Evolutionary conservation across 1,139 yeast genomes (phyloP).

Genomic region (Blastobotrys proliferans): DNA sequence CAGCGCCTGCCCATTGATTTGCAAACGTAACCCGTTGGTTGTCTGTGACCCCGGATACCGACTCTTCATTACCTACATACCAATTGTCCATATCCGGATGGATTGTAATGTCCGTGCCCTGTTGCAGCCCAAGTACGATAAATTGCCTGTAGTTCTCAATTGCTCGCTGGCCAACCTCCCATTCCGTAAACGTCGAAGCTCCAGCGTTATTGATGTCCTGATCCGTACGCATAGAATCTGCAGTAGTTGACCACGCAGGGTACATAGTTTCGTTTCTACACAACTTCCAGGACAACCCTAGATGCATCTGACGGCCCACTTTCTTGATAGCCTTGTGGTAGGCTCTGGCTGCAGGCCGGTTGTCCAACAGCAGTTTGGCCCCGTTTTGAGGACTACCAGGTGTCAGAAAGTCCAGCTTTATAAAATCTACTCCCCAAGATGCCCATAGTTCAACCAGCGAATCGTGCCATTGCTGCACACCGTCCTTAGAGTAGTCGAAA

Average conservation of each 20-base stretch:
- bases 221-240: conserved; percentile 16
- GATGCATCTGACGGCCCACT: conserved; percentile 12
- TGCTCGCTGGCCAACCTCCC: conserved; percentile 15
- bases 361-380: conserved; percentile 12
- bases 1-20: conserved; percentile 18
- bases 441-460: conserved; percentile 12
- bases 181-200: conserved; percentile 8
- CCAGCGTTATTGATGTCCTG: conserved; percentile 15
- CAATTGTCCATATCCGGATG: conserved; percentile 18
- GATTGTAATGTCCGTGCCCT: conserved; percentile 10
- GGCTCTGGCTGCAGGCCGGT: conserved; percentile 12
- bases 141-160: conserved; percentile 18
- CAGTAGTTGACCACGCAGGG: conserved; percentile 10
- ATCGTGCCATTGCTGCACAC: conserved; percentile 15
- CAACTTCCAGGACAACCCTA: conserved; percentile 16
- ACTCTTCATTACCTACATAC: conserved; percentile 15
- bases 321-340: conserved; percentile 13
- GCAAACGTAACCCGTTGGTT: conserved; percentile 13
- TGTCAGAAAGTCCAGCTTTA: conserved; percentile 16
- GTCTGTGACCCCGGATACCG: conserved; percentile 15
- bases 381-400: conserved; percentile 15
- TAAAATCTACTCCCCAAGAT: conserved; percentile 13
- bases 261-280: conserved; percentile 15
- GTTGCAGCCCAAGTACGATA: conserved; percentile 11
- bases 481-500: conserved; percentile 15